Evolutionary conservation across 345 rosid species (phyloP).

Genomic region (Xanthoceras sorbifolium): DNA sequence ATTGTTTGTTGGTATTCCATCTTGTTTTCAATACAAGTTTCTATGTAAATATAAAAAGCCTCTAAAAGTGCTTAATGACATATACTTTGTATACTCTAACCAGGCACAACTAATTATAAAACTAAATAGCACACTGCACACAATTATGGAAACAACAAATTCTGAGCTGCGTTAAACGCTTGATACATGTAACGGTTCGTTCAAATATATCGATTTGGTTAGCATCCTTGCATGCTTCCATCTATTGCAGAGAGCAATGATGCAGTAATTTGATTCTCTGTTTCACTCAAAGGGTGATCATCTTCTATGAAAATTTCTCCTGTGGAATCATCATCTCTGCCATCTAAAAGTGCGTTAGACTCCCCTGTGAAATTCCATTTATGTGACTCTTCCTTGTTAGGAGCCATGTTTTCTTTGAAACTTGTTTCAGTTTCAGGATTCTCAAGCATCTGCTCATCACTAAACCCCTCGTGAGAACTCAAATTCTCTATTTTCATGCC

Average conservation of each 20-base stretch:
- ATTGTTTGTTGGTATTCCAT: not conserved
- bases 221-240: constrained; percentile 39
- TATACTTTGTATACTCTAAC: not conserved
- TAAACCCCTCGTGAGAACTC: constrained; percentile 13
- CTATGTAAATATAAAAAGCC: not conserved
- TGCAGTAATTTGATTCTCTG: constrained; percentile 31
- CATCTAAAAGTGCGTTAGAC: constrained; percentile 43
- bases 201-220: constrained; percentile 1
- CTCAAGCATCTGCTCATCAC: constrained; percentile 10
- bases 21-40: not conserved
- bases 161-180: not conserved
- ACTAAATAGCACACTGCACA: not conserved
- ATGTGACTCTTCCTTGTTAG: constrained; percentile 33
- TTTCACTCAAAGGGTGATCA: constrained; percentile 48
- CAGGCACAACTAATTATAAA: constrained; percentile 1
- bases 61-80: not conserved
- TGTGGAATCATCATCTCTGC: constrained; percentile 22
- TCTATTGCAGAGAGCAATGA: constrained; percentile 42
- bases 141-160: not conserved
- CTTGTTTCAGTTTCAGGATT: constrained; percentile 28
- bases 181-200: not conserved
- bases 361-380: constrained; percentile 37
- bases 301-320: constrained; percentile 25
- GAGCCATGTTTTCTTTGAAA: constrained; percentile 44
- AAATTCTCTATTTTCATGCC: constrained; percentile 3